Evolutionary conservation across 768 basidiomycete species (phyloP), one percentile per base, ranked within the genome.

Genomic region (Cantharellus anzutake): DNA sequence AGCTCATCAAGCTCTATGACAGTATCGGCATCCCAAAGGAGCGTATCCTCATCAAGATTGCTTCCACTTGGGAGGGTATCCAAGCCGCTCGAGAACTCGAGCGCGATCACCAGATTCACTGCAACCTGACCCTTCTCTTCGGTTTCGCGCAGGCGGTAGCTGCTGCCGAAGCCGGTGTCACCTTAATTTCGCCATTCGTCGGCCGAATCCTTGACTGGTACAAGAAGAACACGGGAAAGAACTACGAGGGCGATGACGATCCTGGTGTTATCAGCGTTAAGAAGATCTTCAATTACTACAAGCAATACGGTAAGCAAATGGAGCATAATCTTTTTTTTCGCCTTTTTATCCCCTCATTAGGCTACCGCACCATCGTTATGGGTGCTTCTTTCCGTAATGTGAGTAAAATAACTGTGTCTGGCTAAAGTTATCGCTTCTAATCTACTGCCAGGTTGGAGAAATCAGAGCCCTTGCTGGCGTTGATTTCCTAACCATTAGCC

Each of bases 151-250:
- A 99, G 75, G 96, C 96, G 59, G 96, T 99, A 68, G 96, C 96
- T 57, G 97, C 93, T 70, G 96, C 94, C 62, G 96, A 98, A 74
- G 96, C 96, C 60, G 85, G 86, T 65, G 93, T 98, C 65, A 99
- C 94, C 66, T 79, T 99, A 71, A 98, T 98, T 76, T 98, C 96
- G 59, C 96, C 96, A 59, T 98, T 99, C 74, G 96, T 99, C 71
- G 96, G 93, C 63, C 88, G 92, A 72, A 99, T 98, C 70, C 86
- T 99, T 65, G 96, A 99, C 74, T 99, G 92, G 92, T 81, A 99
- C 84, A 99, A 99, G 82, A 89, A 90, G 74, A 65, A 72, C 66
- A 81, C 61, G 55, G 90, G 90, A 55, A 84, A 86, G 76, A 78
- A 75, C 68, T 98, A 92, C 77, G 80, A 82, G 65, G 91, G 89